Evolutionary conservation across 257 asterid genomes (phyloP), one percentile per base, ranked within the genome.

Genomic region (Ehretia macrophylla): DNA sequence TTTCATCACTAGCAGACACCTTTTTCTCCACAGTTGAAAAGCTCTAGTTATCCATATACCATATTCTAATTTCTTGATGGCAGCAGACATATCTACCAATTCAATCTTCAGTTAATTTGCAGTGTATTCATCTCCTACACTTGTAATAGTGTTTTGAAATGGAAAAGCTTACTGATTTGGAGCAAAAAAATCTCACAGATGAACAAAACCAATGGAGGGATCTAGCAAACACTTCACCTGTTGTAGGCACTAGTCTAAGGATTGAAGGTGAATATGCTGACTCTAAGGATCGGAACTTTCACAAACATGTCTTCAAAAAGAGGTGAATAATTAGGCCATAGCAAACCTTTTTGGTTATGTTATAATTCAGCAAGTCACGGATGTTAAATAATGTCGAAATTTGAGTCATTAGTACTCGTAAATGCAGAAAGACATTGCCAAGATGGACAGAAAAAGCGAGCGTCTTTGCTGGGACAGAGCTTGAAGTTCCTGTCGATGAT

Each of bases 131-230:
- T 38, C 11, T 38, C 44, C 6, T 11, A n/a, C 44, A 5, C 11
- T 38, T 38, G 44, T 5, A 38, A 38, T 11, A 38, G 14, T 32
- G 50, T 16, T 38, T 49, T 32, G 46, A 47, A 59, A 86, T 89
- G 95, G 92, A 76, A 50, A 77, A 62, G 21, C 35, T 61, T 11
- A 77, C 65, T 65, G 54, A 17, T 27, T 44, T 14, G 17, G 83
- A 75, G 60, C 68, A 62, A 60, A 68, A 46, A 12, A 66, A 10
- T 32, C 72, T 81, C 5, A 66, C 79, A 14, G 58, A 32, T 54
- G 44, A 83, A 68, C 64, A 87, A 20, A 82, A 70, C 19, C 83
- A 82, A 64, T 96, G 98, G 39, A 80, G 60, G 67, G 87, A 85
- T 48, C 70, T 78, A n/a, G 92, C 96, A 32, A 79, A 75, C 27